phyloP scores from a whole-genome alignment of 495 filamentous ascomycete genomes.

The Lindgomyces ingoldianus region DNA sequence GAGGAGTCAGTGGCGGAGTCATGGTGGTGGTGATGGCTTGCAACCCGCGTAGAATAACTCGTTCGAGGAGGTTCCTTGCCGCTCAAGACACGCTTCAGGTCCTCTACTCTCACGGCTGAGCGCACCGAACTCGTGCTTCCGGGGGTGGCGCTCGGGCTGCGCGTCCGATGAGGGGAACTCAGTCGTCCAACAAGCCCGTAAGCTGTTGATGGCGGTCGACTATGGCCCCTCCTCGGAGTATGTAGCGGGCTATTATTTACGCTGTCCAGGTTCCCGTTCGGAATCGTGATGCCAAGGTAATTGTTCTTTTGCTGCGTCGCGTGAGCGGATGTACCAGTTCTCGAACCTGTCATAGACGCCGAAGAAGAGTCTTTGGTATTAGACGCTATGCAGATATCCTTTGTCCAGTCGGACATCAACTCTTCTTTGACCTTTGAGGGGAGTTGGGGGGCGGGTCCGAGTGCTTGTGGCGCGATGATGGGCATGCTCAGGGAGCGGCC shows the following conservation, averaged over 20 bases:
- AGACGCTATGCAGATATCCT: slow-evolving; percentile 66
- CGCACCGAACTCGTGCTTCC: slow-evolving; percentile 60
- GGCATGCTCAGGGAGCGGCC: slow-evolving; percentile 64
- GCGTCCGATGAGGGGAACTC: slow-evolving; percentile 32
- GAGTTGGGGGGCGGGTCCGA: slow-evolving; percentile 39
- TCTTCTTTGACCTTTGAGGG: slow-evolving; percentile 64
- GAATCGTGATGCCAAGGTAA: slow-evolving; percentile 33
- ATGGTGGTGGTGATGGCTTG: slow-evolving; percentile 1
- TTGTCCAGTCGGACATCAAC: slow-evolving; percentile 75
- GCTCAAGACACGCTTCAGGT: slow-evolving; percentile 74
- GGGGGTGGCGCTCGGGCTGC: slow-evolving; percentile 56
- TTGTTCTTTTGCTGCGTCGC: slow-evolving; percentile 19
- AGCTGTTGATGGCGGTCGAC: slow-evolving; percentile 33
- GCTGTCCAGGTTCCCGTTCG: slow-evolving; percentile 32
- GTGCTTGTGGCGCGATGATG: slow-evolving; percentile 46
- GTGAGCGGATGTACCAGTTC: slow-evolving; percentile 20
- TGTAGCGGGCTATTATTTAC: slow-evolving; percentile 21
- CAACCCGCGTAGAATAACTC: slow-evolving; percentile 14
- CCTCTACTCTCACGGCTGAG: slow-evolving; percentile 79
- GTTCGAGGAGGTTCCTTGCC: slow-evolving; percentile 39
- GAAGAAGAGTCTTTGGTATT: slow-evolving; percentile 38
- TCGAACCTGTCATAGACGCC: slow-evolving; percentile 51
- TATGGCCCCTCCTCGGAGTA: slow-evolving; percentile 17
- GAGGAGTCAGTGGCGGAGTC: slow-evolving; percentile 11
- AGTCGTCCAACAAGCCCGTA: slow-evolving; percentile 37